Conservation (phyloP, 2,329 filamentous ascomycete species). For the Monilinia aucupariae region DNA sequence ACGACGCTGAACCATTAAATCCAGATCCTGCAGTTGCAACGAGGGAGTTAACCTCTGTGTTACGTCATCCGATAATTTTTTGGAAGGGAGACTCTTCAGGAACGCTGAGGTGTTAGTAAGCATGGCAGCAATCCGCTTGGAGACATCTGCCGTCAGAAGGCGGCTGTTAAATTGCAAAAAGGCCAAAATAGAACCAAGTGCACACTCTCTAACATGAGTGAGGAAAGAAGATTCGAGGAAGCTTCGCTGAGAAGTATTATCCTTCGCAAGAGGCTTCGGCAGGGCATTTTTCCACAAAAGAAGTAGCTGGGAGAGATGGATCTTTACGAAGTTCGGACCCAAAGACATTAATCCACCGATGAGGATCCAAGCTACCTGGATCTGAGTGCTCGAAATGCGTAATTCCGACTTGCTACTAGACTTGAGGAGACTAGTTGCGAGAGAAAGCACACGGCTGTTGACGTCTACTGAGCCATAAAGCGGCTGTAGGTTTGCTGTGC, state of each 20-base stretch:
- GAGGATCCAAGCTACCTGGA: conserved; percentile 96
- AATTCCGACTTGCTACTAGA: conserved; percentile 87
- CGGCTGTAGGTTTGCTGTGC: conserved; percentile 80
- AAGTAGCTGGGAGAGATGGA: conserved; percentile 88
- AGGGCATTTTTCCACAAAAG: conserved; percentile 96
- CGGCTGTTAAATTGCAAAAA: conserved; percentile 93
- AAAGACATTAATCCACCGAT: conserved; percentile 96
- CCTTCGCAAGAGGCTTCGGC: conserved; percentile 87
- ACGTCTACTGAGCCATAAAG: conserved; percentile 94
- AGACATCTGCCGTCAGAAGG: conserved; percentile 86
- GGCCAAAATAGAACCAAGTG: conserved; percentile 81
- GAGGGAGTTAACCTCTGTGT: conserved; percentile 77
- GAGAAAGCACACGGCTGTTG: conserved; percentile 82
- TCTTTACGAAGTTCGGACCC: conserved; percentile 97
- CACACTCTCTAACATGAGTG: conserved; percentile 90
- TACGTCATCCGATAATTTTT: conserved; percentile 82
- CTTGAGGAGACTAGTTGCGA: conserved; percentile 88
- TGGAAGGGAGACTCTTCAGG: conserved; percentile 73
- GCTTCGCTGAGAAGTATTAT: conserved; percentile 78
- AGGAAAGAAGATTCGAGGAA: conserved; percentile 87
- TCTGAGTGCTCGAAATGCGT: conserved; percentile 84
- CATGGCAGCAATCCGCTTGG: conserved; percentile 88
- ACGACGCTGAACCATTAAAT: conserved; percentile 86
- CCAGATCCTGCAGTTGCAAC: conserved; percentile 81
- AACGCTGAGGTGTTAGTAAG: conserved; percentile 91